Evolutionary conservation across 2,329 filamentous ascomycete species (phyloP).

Genomic region (Pestalotiopsis sp.): DNA sequence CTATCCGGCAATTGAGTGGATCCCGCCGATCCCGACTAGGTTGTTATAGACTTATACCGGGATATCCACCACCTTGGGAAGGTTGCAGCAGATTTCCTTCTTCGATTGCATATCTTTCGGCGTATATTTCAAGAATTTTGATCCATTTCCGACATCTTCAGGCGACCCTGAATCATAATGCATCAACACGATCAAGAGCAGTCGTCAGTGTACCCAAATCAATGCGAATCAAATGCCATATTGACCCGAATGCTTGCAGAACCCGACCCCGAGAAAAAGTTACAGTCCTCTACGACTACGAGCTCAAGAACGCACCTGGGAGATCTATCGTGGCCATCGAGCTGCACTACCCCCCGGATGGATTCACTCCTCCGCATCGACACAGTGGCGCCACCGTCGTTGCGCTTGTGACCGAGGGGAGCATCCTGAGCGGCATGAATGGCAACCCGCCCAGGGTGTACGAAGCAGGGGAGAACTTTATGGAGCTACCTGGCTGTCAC

Average conservation of each 20-base stretch:
- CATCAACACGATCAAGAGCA: background rate
- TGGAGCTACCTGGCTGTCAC: background rate
- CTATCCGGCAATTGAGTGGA: constrained; percentile 20
- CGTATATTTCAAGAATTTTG: background rate
- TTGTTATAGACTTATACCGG: background rate
- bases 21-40: constrained; percentile 19
- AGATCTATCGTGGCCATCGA: constrained; percentile 43
- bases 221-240: background rate
- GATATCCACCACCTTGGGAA: background rate
- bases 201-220: background rate
- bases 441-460: background rate
- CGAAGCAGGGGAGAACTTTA: background rate
- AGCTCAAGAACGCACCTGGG: constrained; percentile 40
- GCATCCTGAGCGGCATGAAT: background rate
- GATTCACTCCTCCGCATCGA: background rate
- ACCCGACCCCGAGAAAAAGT: constrained; percentile 34
- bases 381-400: background rate
- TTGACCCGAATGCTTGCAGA: constrained; percentile 26
- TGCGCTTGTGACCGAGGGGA: background rate
- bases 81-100: background rate
- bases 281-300: constrained; percentile 17
- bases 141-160: no score
- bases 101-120: background rate
- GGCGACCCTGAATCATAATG: background rate
- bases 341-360: constrained; percentile 36